These are phyloP conservation scores for Neophaeococcomyces aloes DNA, from an alignment of 2,329 filamentous ascomycete species.

Conservation along the genomic window DNA sequence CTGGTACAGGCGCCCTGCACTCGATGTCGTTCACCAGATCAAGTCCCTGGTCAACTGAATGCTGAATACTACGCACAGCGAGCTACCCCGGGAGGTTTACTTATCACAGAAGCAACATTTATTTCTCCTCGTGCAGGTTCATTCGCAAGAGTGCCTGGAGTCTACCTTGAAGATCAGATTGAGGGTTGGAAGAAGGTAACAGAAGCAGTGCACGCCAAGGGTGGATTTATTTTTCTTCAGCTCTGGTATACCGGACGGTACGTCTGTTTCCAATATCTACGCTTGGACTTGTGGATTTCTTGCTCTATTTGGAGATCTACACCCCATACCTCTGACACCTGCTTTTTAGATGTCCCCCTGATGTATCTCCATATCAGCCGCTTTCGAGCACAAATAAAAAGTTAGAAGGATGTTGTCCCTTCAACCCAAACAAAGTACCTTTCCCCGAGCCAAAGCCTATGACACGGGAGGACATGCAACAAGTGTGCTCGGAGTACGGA, in stretches of 20 bases:
- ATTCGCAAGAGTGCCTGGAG: slow-evolving; percentile 9
- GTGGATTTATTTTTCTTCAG: slow-evolving; percentile 36
- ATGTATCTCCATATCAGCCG: too few relatives aligned
- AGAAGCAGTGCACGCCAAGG: slow-evolving; percentile 41
- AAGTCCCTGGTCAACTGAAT: slow-evolving; percentile 31
- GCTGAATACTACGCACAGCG: slow-evolving; percentile 32
- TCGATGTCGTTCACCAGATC: too few relatives aligned
- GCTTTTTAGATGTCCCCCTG: too few relatives aligned
- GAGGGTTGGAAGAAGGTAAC: slow-evolving; percentile 42
- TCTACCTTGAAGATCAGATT: slow-evolving; percentile 28
- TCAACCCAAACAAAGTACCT: too few relatives aligned
- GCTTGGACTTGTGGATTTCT: too few relatives aligned
- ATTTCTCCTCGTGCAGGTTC: neutral
- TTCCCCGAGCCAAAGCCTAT: slow-evolving; percentile 22
- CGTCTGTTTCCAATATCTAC: slow-evolving; percentile 31
- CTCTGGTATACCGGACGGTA: slow-evolving; percentile 38
- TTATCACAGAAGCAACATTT: slow-evolving; percentile 27
- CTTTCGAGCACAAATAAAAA: too few relatives aligned
- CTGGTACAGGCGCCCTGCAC: too few relatives aligned
- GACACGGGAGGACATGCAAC: slow-evolving; percentile 33
- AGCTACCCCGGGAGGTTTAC: slow-evolving; percentile 25
- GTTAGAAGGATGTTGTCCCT: too few relatives aligned
- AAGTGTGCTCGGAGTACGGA: slow-evolving; percentile 33
- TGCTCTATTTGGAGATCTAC: too few relatives aligned
- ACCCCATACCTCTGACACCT: too few relatives aligned